Percentiles rank a stretch among this genome's conserved stretches.
phyloP scores from a whole-genome alignment of 1,139 yeast species.

The Kazachstania sp. region DNA sequence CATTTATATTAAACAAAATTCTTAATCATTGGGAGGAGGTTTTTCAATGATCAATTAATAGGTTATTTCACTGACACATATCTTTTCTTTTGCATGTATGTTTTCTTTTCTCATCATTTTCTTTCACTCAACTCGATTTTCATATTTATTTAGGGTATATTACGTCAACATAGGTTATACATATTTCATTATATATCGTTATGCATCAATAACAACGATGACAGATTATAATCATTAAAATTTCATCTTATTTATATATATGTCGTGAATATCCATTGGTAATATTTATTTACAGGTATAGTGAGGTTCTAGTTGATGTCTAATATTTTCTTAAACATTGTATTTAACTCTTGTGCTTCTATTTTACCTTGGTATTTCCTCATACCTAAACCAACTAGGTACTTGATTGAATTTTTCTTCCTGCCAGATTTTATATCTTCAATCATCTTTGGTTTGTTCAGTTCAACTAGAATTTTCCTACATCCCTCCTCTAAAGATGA shows the following conservation, averaged over 20 bases:
- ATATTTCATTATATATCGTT: background rate
- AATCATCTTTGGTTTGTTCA: conserved; percentile 45
- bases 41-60: too few species aligned
- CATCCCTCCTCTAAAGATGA: conserved; percentile 48
- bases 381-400: conserved; percentile 81
- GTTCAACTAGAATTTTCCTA: conserved; percentile 38
- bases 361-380: conserved; percentile 61
- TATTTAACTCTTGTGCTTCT: conserved; percentile 42
- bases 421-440: conserved; percentile 50
- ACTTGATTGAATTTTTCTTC: conserved; percentile 56
- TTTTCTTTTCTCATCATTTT: background rate
- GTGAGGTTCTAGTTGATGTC: conserved; percentile 12
- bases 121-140: background rate
- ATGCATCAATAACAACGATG: background rate
- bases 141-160: background rate
- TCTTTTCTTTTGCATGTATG: too few species aligned
- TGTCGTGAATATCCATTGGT: too few species aligned
- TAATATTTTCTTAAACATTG: conserved; percentile 33
- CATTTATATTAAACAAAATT: too few species aligned
- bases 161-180: background rate
- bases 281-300: background rate
- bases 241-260: too few species aligned
- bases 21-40: too few species aligned
- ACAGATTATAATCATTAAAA: background rate
- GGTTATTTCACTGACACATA: too few species aligned